Percentiles rank a stretch among this genome's conserved stretches.
Evolutionary conservation across 306 rosid genomes (phyloP).

Genomic region (Cucurbita argyrosperma): DNA sequence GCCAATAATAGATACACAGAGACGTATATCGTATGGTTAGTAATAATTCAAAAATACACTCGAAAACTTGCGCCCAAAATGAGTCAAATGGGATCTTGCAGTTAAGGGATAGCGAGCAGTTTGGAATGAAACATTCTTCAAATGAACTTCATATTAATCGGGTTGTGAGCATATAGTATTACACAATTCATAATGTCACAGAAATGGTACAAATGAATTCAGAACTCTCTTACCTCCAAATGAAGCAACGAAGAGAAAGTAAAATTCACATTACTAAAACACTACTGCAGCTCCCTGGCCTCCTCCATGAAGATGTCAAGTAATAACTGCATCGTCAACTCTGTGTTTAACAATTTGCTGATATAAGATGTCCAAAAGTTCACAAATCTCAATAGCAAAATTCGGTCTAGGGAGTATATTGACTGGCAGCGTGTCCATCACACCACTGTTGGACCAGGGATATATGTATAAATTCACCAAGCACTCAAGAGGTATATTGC

Average conservation of each 20-base stretch:
- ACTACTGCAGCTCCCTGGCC: conserved; percentile 17
- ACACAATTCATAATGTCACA: conserved; percentile 12
- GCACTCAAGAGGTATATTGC: not conserved
- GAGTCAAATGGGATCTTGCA: not conserved
- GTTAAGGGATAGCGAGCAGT: not conserved
- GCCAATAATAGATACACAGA: no score
- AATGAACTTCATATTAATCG: not conserved
- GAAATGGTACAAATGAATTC: conserved; percentile 13
- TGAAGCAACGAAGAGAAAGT: conserved; percentile 30
- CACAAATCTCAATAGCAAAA: not conserved
- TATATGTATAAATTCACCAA: not conserved
- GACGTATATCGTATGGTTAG: no score
- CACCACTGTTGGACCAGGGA: not conserved
- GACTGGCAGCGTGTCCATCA: not conserved
- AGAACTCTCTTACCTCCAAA: conserved; percentile 25
- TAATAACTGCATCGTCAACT: not conserved
- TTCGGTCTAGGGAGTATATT: not conserved
- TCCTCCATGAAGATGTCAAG: conserved; percentile 13
- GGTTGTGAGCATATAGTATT: not conserved
- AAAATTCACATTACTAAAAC: conserved; percentile 23
- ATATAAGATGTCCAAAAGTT: conserved; percentile 10
- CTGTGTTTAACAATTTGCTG: conserved; percentile 13
- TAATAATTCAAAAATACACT: not conserved
- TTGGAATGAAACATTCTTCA: not conserved
- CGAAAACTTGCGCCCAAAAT: not conserved